Evolutionary conservation across 306 rosid genomes (phyloP).

Genomic region (Casuarina equisetifolia): DNA sequence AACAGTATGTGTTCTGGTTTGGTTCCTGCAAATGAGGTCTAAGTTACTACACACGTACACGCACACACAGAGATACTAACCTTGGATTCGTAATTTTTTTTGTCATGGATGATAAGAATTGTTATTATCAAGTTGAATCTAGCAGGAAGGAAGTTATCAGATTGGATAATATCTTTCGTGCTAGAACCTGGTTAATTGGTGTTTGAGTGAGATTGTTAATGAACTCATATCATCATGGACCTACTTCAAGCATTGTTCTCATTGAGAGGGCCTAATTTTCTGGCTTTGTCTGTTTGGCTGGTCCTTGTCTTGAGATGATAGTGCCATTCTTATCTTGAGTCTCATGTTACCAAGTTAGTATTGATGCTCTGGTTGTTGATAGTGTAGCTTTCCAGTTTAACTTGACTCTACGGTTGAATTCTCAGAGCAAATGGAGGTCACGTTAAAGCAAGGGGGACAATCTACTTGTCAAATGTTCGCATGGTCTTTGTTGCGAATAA

Average conservation of each 20-base stretch:
- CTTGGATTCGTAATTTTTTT: neutral
- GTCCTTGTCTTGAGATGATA: neutral
- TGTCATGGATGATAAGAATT: neutral
- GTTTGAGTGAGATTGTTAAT: neutral
- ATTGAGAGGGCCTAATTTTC: neutral
- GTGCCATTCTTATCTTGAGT: neutral
- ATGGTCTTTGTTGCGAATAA: slow-evolving; percentile 81
- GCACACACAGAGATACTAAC: neutral
- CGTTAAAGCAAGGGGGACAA: slow-evolving; percentile 74
- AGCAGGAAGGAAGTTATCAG: neutral
- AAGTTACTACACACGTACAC: no score
- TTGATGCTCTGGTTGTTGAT: neutral
- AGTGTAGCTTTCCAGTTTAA: slow-evolving; percentile 1
- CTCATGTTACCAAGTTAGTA: neutral
- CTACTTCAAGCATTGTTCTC: neutral
- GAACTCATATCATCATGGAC: neutral
- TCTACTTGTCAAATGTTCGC: slow-evolving; percentile 85
- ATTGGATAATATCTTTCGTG: neutral
- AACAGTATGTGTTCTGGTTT: no score
- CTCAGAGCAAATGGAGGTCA: slow-evolving; percentile 61
- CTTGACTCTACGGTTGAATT: slow-evolving; percentile 11
- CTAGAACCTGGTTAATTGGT: neutral
- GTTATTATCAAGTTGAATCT: neutral
- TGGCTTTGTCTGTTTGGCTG: neutral
- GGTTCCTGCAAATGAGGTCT: no score